Evolutionary conservation across 140 eudicot species (phyloP), one percentile per base, ranked within the genome.

Genomic region (Cichorium intybus): DNA sequence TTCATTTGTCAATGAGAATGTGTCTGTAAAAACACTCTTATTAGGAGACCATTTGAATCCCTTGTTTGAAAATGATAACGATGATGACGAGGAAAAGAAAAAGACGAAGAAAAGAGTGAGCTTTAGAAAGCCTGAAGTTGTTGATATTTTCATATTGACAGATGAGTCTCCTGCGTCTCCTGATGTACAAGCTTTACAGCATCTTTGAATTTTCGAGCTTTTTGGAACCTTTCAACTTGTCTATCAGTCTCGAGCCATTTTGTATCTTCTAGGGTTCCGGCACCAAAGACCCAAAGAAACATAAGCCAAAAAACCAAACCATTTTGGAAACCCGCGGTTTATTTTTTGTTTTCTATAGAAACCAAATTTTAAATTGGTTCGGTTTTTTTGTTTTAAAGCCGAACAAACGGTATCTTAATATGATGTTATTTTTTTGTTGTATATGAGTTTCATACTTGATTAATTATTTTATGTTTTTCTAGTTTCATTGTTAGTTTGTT

Each of bases 121-220:
- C 43, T 79, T 85, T 48, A 82, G 73, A 71, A 68, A 23, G 64
- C 85, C 88, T 50, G 79, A 74, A 59, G 79, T 81, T 45, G 88
- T 85, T 66, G 80, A 85, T 21, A 47, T 85, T 14, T 85, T 81
- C 79, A 61, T 84, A 46, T 33, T 80, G 66, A 48, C 53, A 58
- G 31, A 47, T 3, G 56, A 24, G 23, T 43, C 58, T 22, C n/a
- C n/a, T n/a, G n/a, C n/a, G n/a, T n/a, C n/a, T n/a, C 20, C 9
- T 60, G 10, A 26, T 7, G 5, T 15, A 69, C 34, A 69, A 70
- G 68, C 21, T 49, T 28, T 12, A 8, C 24, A 45, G 31, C 67
- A 28, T 26, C 37, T 26, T 29, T 69, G 28, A 46, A 20, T 10
- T 24, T 12, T 37, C 16, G 18, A n/a, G 4, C 8, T 8, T 35